phyloP scores from a whole-genome alignment of 2,329 filamentous ascomycete genomes.

The Penicillium corylophilum region DNA sequence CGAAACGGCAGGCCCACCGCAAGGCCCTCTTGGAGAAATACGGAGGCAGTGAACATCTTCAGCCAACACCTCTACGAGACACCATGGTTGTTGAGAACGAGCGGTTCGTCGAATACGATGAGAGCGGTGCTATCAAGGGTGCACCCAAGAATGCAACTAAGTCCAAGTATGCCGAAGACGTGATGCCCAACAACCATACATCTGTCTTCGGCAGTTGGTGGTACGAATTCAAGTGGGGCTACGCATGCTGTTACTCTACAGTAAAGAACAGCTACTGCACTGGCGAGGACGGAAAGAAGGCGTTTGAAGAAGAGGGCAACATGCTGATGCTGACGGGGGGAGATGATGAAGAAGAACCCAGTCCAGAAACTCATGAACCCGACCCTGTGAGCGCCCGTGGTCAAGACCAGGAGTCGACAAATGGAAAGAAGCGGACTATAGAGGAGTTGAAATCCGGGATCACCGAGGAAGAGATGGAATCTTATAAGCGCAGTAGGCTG shows the following conservation, averaged over 20 bases:
- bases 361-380: conserved; percentile 22
- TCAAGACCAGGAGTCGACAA: conserved; percentile 34
- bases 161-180: conserved; percentile 89
- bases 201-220: conserved; percentile 98
- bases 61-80: conserved; percentile 63
- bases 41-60: conserved; percentile 64
- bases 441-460: conserved; percentile 77
- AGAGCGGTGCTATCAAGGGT: conserved; percentile 86
- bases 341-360: conserved; percentile 6
- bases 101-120: conserved; percentile 90
- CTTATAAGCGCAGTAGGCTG: conserved; percentile 73
- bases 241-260: conserved; percentile 88
- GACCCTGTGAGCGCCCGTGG: conserved; percentile 27
- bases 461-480: conserved; percentile 81
- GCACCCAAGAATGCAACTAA: conserved; percentile 71
- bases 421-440: conserved; percentile 68
- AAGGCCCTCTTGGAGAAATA: conserved; percentile 79
- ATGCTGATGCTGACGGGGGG: conserved; percentile 50
- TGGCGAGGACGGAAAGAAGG: conserved; percentile 79
- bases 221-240: conserved; percentile 93
- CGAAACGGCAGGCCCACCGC: conserved; percentile 65
- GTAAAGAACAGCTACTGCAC: conserved; percentile 98
- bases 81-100: conserved; percentile 77
- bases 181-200: conserved; percentile 85
- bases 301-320: conserved; percentile 73